These are phyloP conservation scores for Penicillium sp. DNA, from an alignment of 2,329 filamentous ascomycete genomes.

Conservation along the genomic window DNA sequence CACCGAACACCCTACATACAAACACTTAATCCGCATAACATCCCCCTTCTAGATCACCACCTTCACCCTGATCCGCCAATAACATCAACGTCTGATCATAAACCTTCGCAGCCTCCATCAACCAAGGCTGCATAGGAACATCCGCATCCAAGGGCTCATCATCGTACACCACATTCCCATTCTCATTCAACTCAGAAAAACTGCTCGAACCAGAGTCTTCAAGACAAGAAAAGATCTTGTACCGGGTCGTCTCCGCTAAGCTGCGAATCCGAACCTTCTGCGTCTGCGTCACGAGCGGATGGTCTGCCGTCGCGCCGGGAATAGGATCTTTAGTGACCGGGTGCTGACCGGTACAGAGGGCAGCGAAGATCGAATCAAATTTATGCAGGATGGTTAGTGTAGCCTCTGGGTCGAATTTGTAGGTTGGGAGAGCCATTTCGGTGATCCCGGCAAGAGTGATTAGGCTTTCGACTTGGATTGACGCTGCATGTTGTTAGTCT, in stretches of 20 bases:
- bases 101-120: conserved; percentile 72
- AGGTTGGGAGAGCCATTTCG: conserved; percentile 70
- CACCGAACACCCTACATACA: background rate
- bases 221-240: conserved; percentile 8
- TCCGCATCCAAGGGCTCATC: conserved; percentile 49
- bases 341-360: conserved; percentile 69
- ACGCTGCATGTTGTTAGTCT: conserved; percentile 51
- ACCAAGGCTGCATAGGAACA: conserved; percentile 41
- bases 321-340: conserved; percentile 64
- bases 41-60: background rate
- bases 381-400: conserved; percentile 74
- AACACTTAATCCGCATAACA: background rate
- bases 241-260: conserved; percentile 72
- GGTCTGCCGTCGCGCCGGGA: conserved; percentile 67
- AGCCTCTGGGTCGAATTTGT: conserved; percentile 65
- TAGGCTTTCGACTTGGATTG: conserved; percentile 79
- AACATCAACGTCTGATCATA: conserved; percentile 79
- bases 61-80: conserved; percentile 57
- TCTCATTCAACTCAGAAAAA: background rate
- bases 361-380: conserved; percentile 80
- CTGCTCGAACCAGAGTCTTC: background rate
- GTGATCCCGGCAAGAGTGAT: conserved; percentile 75
- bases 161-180: conserved; percentile 25
- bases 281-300: conserved; percentile 63
- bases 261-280: conserved; percentile 88